Evolutionary conservation across 2,329 filamentous ascomycete species (phyloP), one percentile per base, ranked within the genome.

Genomic region (Cytospora leucostoma): DNA sequence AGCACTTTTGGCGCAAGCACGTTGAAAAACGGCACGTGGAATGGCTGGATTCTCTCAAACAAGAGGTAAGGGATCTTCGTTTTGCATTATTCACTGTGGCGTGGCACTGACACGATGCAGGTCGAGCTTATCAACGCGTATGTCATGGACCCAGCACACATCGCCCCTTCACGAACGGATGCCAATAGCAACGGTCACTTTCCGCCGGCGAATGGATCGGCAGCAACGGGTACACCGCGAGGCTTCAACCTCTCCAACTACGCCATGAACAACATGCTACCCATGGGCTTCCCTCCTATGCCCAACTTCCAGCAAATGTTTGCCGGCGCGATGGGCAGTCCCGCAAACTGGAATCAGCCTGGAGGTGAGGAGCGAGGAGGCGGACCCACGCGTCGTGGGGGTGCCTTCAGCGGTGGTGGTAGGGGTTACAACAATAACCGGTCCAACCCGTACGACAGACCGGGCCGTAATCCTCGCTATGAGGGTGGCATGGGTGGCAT

Each of bases 1-100:
- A 96, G 51, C 88, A 94, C 70, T 99, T 99, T 75, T 99, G 96
- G 94, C 89, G 88, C 72, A 99, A 99, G 81, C 95, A 99, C 71
- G 89, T 98, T 17, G 94, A 98, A 77, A 99, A 99, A 79, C 88
- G 96, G 63, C 95, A 99, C 74, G 75, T 85, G 0, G 94, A 98
- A 60, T 99, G 93, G 91, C 84, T 91, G 52, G 89, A 93, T 38
- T 84, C 80, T 59, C 79, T 97, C 68, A 90, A 89, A 74, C 88
- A 89, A 73, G 94, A 97, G 79, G 93, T 96, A 82, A 81, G 88
- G 17, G 17, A 51, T 17, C 35, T 37, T 27, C 27, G 27, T 27
- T 12, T 19, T 17, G n/a, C 47, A 17, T 53, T 44, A 50, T n/a
- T 37, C 5, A 27, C 12, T 40, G 40, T 12, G 32, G 10, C 32